These are phyloP conservation scores for Cladosporium sp. DNA, from an alignment of 2,329 filamentous ascomycete genomes.

Conservation along the genomic window DNA sequence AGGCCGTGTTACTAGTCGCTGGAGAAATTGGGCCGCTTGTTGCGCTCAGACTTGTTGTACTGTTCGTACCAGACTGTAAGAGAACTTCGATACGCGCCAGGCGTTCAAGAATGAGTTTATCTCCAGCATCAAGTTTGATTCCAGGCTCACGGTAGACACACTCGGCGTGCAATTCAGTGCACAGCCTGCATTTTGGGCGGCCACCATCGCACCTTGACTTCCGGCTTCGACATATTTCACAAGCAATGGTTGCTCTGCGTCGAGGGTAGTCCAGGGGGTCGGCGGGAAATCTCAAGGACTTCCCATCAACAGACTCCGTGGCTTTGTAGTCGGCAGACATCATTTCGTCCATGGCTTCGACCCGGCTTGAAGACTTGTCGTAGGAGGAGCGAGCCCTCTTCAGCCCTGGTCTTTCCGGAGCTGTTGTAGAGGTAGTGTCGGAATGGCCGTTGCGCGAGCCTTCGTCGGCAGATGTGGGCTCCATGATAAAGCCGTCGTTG, in stretches of 20 bases:
- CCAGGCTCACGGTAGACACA: conserved; percentile 83
- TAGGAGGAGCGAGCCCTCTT: conserved; percentile 21
- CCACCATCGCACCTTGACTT: conserved; percentile 37
- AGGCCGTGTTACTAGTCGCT: conserved; percentile 51
- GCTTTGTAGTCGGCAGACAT: conserved; percentile 19
- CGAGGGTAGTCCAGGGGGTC: conserved; percentile 37
- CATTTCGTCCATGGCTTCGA: conserved; percentile 15
- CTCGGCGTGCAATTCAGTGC: conserved; percentile 76
- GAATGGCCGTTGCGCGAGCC: conserved; percentile 14
- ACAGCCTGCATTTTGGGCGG: conserved; percentile 81
- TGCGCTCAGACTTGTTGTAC: conserved; percentile 11
- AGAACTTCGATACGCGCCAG: conserved; percentile 75
- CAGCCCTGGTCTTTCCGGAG: conserved; percentile 12
- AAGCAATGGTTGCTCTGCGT: conserved; percentile 36
- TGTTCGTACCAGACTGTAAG: conserved; percentile 66
- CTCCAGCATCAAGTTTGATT: conserved; percentile 82
- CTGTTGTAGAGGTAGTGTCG: conserved; percentile 4
- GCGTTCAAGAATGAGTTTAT: conserved; percentile 81
- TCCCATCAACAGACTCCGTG: conserved; percentile 10
- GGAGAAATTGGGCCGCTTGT: conserved; percentile 31
- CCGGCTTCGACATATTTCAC: conserved; percentile 36
- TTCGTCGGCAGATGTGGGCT: conserved; percentile 15
- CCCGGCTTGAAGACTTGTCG: conserved; percentile 23
- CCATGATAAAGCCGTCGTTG: neutral
- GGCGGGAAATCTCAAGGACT: conserved; percentile 13